phyloP scores from a whole-genome alignment of 2,329 filamentous ascomycete species.

The Plenodomus lindquistii region DNA sequence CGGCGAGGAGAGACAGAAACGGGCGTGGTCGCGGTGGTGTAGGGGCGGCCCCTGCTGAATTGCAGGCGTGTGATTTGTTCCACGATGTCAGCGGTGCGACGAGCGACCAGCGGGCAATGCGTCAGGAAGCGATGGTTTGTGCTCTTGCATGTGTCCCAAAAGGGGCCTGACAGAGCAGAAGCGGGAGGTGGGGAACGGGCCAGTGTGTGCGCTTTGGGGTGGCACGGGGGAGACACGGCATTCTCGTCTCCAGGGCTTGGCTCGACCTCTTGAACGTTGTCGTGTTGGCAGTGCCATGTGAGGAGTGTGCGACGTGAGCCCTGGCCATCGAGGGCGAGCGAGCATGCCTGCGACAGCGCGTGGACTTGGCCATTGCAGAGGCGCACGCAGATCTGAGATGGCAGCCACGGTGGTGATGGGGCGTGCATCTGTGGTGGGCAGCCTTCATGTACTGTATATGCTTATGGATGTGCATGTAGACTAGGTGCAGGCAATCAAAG shows the following conservation, averaged over 20 bases:
- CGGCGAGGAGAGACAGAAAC: conserved; percentile 23
- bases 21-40: conserved; percentile 14
- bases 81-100: conserved; percentile 22
- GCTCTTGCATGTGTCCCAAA: conserved; percentile 20
- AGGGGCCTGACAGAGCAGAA: conserved; percentile 18
- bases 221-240: conserved; percentile 13
- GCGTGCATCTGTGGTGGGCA: conserved; percentile 4
- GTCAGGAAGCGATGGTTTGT: conserved; percentile 19
- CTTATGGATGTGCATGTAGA: conserved; percentile 6
- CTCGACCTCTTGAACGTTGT: conserved; percentile 16
- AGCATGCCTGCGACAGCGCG: conserved; percentile 11
- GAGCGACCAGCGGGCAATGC: conserved; percentile 13
- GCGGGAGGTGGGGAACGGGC: conserved; percentile 5
- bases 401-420: conserved; percentile 9
- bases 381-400: conserved; percentile 17
- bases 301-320: conserved; percentile 15
- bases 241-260: conserved; percentile 18
- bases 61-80: conserved; percentile 20
- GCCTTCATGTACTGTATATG: too few species aligned
- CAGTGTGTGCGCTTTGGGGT: conserved; percentile 5
- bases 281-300: conserved; percentile 31
- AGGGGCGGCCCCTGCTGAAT: conserved; percentile 12
- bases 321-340: conserved; percentile 10
- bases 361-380: conserved; percentile 13
- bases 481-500: too few species aligned